phyloP scores from a whole-genome alignment of 2,329 filamentous ascomycete species.

The Fusarium abutilonis region DNA sequence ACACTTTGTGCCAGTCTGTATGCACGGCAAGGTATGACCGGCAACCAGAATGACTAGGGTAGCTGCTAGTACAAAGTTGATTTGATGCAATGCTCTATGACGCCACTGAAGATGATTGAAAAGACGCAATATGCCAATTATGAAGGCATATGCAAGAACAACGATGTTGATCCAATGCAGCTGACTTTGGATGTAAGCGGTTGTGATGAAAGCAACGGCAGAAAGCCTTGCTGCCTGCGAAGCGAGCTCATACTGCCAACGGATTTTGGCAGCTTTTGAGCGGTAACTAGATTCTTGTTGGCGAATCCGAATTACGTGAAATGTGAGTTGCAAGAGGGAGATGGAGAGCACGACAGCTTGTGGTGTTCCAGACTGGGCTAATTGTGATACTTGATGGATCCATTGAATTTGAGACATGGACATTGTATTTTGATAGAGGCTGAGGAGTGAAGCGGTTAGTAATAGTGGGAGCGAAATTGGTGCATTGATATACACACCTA shows the following conservation, averaged over 20 bases:
- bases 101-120: constrained; percentile 56
- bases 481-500: constrained; percentile 32
- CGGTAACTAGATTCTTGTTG: constrained; percentile 41
- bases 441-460: constrained; percentile 16
- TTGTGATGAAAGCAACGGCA: constrained; percentile 53
- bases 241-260: constrained; percentile 55
- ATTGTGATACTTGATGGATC: constrained; percentile 51
- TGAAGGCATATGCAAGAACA: constrained; percentile 54
- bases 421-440: constrained; percentile 25
- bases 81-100: constrained; percentile 58
- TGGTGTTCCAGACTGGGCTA: constrained; percentile 55
- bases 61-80: constrained; percentile 57
- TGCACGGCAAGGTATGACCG: constrained; percentile 57
- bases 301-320: constrained; percentile 49
- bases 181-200: constrained; percentile 49
- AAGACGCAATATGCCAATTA: constrained; percentile 57
- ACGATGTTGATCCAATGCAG: constrained; percentile 52
- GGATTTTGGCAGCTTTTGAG: constrained; percentile 52
- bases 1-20: constrained; percentile 50
- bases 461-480: background rate
- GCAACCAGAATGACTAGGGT: constrained; percentile 51
- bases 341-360: constrained; percentile 52
- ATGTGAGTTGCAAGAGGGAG: constrained; percentile 51
- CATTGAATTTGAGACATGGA: constrained; percentile 47
- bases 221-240: constrained; percentile 55